phyloP scores from a whole-genome alignment of 768 basidiomycete genomes.

The Boletus coccyginus region DNA sequence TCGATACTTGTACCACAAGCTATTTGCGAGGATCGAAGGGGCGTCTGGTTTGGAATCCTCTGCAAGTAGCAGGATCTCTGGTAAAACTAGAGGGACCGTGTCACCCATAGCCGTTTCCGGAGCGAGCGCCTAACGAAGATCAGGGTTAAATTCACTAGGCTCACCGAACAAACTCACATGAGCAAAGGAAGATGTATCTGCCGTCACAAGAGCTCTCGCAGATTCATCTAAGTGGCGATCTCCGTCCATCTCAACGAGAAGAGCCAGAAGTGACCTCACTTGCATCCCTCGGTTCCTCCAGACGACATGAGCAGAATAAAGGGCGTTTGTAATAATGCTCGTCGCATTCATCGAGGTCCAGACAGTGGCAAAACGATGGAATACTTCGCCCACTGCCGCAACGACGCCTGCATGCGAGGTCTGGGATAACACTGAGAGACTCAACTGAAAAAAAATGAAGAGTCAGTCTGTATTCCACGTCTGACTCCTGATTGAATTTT shows the following conservation, averaged over 20 bases:
- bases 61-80: constrained; percentile 68
- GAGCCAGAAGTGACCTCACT: constrained; percentile 58
- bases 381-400: constrained; percentile 61
- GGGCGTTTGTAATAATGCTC: constrained; percentile 50
- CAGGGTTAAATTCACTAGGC: neutral
- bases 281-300: constrained; percentile 67
- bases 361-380: constrained; percentile 68
- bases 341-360: constrained; percentile 77
- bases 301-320: constrained; percentile 58
- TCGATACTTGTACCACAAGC: constrained; percentile 81
- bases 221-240: constrained; percentile 51
- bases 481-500: constrained; percentile 9
- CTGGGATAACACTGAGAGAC: constrained; percentile 51
- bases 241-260: constrained; percentile 65
- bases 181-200: constrained; percentile 60
- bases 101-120: constrained; percentile 36
- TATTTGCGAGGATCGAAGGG: constrained; percentile 68
- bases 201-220: constrained; percentile 57
- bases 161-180: constrained; percentile 41
- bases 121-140: constrained; percentile 36
- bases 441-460: constrained; percentile 40
- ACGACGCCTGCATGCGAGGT: constrained; percentile 52
- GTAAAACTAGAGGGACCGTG: constrained; percentile 39
- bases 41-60: constrained; percentile 58
- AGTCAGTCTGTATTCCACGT: constrained; percentile 4